phyloP scores from a whole-genome alignment of 2,329 filamentous ascomycete species.

The Beauveria sp. region DNA sequence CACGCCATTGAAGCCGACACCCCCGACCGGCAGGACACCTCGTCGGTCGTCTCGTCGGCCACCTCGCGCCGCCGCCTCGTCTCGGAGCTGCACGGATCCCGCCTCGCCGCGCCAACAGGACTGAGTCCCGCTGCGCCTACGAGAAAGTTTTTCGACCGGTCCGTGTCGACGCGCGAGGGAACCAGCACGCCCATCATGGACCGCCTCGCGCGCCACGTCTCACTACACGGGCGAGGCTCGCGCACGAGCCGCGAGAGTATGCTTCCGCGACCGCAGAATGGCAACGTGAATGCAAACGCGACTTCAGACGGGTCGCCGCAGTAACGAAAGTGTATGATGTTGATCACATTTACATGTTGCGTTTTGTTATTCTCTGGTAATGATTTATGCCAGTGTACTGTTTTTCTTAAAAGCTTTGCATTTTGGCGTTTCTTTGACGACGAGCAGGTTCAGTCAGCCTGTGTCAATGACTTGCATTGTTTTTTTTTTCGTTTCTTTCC shows the following conservation, averaged over 20 bases:
- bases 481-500: not conserved
- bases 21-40: slow-evolving; percentile 22
- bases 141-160: slow-evolving; percentile 7
- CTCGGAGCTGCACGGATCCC: slow-evolving; percentile 37
- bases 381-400: not conserved
- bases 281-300: not conserved
- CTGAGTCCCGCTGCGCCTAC: not conserved
- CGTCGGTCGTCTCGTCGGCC: slow-evolving; percentile 33
- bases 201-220: slow-evolving; percentile 30
- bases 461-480: not conserved
- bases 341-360: not conserved
- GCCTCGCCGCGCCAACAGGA: slow-evolving; percentile 30
- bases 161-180: slow-evolving; percentile 8
- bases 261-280: slow-evolving; percentile 38
- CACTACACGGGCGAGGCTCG: slow-evolving; percentile 24
- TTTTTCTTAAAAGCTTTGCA: not conserved
- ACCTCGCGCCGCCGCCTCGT: slow-evolving; percentile 47
- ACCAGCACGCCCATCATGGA: slow-evolving; percentile 13
- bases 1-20: slow-evolving; percentile 27
- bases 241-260: slow-evolving; percentile 38
- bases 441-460: not conserved
- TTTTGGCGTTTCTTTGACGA: slow-evolving; percentile 1
- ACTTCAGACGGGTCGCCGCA: not conserved
- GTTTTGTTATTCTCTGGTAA: not conserved
- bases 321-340: not conserved